A percentile compares a stretch with the other conserved stretches of the same genome.
Conservation (phyloP, 768 basidiomycete genomes). For the Coprinellus aureogranulatus region DNA sequence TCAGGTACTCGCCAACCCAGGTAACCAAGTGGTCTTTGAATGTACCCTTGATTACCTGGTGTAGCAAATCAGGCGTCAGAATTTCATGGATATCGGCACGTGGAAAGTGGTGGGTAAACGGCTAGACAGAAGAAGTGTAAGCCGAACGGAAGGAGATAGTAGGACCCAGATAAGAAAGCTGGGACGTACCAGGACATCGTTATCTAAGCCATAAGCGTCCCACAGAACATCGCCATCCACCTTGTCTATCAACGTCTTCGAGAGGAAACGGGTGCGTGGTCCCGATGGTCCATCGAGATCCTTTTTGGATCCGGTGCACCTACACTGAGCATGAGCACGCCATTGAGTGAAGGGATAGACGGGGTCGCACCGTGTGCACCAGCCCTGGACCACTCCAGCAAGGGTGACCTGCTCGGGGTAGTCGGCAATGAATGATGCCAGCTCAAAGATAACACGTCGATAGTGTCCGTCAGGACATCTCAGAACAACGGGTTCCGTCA, state of each 20-base stretch:
- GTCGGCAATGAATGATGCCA: conserved; percentile 20
- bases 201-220: conserved; percentile 9
- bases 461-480: conserved; percentile 10
- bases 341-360: too few relatives aligned
- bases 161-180: too few relatives aligned
- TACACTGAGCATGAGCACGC: background rate
- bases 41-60: conserved; percentile 27
- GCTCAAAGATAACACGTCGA: conserved; percentile 7
- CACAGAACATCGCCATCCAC: background rate
- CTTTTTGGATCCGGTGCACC: background rate
- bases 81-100: conserved; percentile 33
- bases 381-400: conserved; percentile 15
- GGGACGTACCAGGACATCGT: conserved; percentile 1
- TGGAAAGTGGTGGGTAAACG: conserved; percentile 30
- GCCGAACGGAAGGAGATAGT: background rate
- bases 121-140: conserved; percentile 14
- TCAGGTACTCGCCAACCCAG: conserved; percentile 34
- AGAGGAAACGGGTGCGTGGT: background rate
- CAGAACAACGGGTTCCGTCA: conserved; percentile 5
- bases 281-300: background rate
- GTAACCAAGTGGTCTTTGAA: conserved; percentile 38
- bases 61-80: conserved; percentile 30
- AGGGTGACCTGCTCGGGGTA: conserved; percentile 21
- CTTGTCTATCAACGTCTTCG: background rate
- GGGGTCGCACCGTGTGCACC: conserved; percentile 13